phyloP scores from a whole-genome alignment of 306 rosid species.

The Castanopsis chinensis region DNA sequence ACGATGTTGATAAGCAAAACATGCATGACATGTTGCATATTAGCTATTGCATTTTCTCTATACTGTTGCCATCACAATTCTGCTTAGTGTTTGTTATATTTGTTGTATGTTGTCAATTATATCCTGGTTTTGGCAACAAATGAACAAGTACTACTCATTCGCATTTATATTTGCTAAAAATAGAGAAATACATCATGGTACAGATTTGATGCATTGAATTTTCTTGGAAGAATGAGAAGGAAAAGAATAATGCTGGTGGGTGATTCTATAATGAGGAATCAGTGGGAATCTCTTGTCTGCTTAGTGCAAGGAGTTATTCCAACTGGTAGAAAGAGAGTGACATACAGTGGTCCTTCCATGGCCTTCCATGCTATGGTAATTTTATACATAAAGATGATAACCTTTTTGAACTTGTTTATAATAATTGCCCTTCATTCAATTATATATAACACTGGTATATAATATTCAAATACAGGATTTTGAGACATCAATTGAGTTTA shows the following conservation, averaged over 20 bases:
- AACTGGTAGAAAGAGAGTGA: conserved; percentile 61
- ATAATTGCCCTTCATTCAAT: conserved; percentile 3
- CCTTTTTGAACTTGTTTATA: background rate
- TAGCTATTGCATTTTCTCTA: too few species aligned
- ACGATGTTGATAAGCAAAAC: too few species aligned
- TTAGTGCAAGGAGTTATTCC: conserved; percentile 91
- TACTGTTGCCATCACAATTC: too few species aligned
- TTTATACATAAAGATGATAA: background rate
- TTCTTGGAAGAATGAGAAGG: conserved; percentile 80
- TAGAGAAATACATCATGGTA: background rate
- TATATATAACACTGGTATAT: background rate
- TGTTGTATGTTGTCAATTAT: too few species aligned
- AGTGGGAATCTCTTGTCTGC: conserved; percentile 97
- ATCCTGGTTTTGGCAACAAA: too few species aligned
- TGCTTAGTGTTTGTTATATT: too few species aligned
- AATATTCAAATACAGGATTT: conserved; percentile 56
- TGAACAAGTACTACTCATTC: too few species aligned
- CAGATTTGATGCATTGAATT: conserved; percentile 88
- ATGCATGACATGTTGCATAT: too few species aligned
- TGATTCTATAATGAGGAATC: conserved; percentile 96
- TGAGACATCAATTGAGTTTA: conserved; percentile 82
- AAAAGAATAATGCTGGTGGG: conserved; percentile 95
- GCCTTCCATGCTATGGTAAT: conserved; percentile 92
- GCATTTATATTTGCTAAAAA: background rate
- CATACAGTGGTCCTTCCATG: conserved; percentile 78